Evolutionary conservation across 2,329 filamentous ascomycete species (phyloP).

Genomic region (Colletotrichum graminicola): DNA sequence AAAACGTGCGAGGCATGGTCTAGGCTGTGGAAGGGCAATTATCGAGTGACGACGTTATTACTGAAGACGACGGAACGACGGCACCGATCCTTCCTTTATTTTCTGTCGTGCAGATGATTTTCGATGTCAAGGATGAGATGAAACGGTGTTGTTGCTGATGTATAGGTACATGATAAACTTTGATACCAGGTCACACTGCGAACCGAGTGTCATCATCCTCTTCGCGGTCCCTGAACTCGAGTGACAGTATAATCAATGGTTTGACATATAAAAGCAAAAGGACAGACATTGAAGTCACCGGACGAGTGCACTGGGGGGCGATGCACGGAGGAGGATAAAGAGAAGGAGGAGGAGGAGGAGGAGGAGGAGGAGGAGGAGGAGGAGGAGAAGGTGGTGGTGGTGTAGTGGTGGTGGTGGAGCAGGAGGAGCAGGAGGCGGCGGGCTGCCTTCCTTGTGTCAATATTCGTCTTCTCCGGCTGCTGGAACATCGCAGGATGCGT

Average conservation of each 20-base stretch:
- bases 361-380: background rate
- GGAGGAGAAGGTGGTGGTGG: too few relatives aligned
- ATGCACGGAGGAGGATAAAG: background rate
- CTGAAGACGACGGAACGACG: conserved; percentile 21
- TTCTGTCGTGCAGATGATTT: background rate
- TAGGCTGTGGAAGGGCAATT: conserved; percentile 28
- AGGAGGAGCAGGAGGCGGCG: background rate
- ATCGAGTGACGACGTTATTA: conserved; percentile 23
- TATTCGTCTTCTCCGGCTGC: conserved; percentile 18
- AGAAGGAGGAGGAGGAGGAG: too few relatives aligned
- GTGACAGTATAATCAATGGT: background rate
- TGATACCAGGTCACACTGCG: conserved; percentile 1
- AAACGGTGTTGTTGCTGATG: background rate
- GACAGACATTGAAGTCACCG: background rate
- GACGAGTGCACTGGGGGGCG: conserved; percentile 1
- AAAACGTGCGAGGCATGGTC: conserved; percentile 43
- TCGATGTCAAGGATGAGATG: conserved; percentile 19
- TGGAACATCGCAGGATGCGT: conserved; percentile 33
- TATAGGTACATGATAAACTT: background rate
- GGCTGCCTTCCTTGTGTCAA: conserved; percentile 22
- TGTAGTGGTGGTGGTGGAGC: too few relatives aligned
- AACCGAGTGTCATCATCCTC: background rate
- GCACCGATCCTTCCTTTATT: conserved; percentile 22
- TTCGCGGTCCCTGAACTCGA: background rate
- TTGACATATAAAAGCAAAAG: background rate